phyloP scores from a whole-genome alignment of 805 yeast genomes.

The Suhomyces vadensis region DNA sequence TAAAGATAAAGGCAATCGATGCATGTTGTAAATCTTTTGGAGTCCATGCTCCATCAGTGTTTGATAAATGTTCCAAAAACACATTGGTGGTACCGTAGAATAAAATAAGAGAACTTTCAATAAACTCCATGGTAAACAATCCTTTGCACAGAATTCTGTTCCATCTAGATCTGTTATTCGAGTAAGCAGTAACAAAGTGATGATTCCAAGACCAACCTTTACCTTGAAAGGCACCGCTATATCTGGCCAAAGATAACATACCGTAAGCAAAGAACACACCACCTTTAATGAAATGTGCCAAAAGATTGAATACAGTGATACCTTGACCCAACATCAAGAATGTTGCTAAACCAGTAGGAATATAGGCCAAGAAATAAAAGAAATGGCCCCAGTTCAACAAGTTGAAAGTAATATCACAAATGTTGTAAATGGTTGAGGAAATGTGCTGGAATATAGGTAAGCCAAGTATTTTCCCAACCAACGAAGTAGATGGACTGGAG shows the following conservation, averaged over 20 bases:
- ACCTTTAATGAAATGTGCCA: conserved; percentile 97
- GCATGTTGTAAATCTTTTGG: conserved; percentile 89
- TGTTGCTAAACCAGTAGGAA: conserved; percentile 63
- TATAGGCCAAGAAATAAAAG: conserved; percentile 55
- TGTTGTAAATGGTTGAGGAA: conserved; percentile 33
- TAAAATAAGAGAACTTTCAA: conserved; percentile 77
- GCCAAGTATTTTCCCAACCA: conserved; percentile 11
- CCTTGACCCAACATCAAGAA: conserved; percentile 72
- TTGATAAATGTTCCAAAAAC: conserved; percentile 79
- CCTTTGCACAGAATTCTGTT: conserved; percentile 42
- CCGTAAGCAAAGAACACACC: conserved; percentile 83
- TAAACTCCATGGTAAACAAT: conserved; percentile 77
- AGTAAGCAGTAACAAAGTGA: conserved; percentile 16
- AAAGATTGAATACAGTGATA: conserved; percentile 65
- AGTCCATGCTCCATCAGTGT: conserved; percentile 77
- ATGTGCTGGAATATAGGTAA: conserved; percentile 19
- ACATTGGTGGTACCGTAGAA: conserved; percentile 89
- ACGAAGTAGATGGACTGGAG: not conserved
- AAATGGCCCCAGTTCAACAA: conserved; percentile 66
- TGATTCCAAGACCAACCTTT: conserved; percentile 93
- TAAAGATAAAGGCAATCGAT: conserved; percentile 85
- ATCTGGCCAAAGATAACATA: conserved; percentile 76
- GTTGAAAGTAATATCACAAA: conserved; percentile 35
- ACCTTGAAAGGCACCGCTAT: conserved; percentile 74
- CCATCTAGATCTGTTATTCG: conserved; percentile 28